Base-by-base conservation (phyloP, 352 stramenopile species). In the Globisporangium perplexum region DNA sequence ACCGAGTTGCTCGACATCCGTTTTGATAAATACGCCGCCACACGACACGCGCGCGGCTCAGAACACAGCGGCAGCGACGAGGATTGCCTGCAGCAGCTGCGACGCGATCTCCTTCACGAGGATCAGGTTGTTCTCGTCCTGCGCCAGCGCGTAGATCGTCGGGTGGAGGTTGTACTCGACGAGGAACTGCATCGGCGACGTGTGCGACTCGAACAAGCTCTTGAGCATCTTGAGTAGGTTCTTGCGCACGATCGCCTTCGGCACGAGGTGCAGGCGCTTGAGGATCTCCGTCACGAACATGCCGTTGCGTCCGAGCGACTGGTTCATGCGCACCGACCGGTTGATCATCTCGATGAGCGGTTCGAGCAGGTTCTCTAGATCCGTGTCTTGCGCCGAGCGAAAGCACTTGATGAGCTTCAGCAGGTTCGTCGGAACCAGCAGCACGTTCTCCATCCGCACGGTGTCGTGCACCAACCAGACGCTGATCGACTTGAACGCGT, bases 181-280 rank as follows among this genome's bases (percentile, higher is more conserved):
- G 17, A 96, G 65, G 47, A 97, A 95, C 57, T 95, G 78, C 47
- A 72, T 73, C 1, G 85, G 88, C 26, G 84, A 81, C 15, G 85
- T 83, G 57, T 97, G 88, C 23, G 79, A 82, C 55, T 96, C 84
- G 51, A 96, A 95, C 1, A 97, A 72, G 42, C 71, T 77, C 60
- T 96, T 93, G 52, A 97, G 83, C 71, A 97, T 97, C 62, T 93
- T 93, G 50, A 97, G 81, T 50, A 97, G 60, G 52, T 95, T 95
- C 54, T 95, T 96, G 44, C 86, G 79, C 38, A 96, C 87, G 35
- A 96, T 90, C 1, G 87, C 88, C 63, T 96, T 96, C 3, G 82
- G 76, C 30, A 87, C 73, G 12, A 88, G 75, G 6, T 74, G 78
- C 36, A 97, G 55, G 0, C 88, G 82, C 28, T 65, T 77, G 18